These are phyloP conservation scores for Fusarium agapanthi DNA, from an alignment of 2,329 filamentous ascomycete species.

Conservation along the genomic window DNA sequence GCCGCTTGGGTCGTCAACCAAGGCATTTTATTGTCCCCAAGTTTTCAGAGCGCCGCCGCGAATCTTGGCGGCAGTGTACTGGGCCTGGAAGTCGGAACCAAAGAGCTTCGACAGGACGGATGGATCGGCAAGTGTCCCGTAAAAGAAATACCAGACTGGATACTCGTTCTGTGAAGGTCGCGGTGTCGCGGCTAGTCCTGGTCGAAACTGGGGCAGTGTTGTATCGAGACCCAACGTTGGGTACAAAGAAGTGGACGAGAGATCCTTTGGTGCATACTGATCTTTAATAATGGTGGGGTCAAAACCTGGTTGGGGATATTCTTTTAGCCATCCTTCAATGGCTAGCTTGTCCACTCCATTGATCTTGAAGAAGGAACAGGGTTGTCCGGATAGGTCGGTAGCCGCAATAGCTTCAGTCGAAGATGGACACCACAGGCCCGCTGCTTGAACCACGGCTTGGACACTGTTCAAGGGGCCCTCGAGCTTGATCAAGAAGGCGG, in stretches of 20 bases:
- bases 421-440: background rate
- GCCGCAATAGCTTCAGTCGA: background rate
- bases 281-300: background rate
- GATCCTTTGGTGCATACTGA: background rate
- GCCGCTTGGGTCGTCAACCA: background rate
- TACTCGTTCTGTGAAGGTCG: background rate
- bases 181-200: accelerated
- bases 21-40: background rate
- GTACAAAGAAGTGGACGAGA: background rate
- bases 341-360: background rate
- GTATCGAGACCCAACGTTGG: conserved; percentile 13
- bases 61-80: background rate
- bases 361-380: background rate
- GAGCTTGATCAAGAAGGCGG: background rate
- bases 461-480: background rate
- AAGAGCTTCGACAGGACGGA: background rate
- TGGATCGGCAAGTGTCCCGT: background rate
- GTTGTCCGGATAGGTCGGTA: background rate
- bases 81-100: background rate
- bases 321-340: background rate
- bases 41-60: background rate
- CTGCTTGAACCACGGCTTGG: background rate
- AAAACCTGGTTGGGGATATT: accelerated
- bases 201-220: conserved; percentile 2
- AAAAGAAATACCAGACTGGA: conserved; percentile 18